Evolutionary conservation across 345 rosid species (phyloP), one percentile per base, ranked within the genome.

Genomic region (Salix koriyanagi): DNA sequence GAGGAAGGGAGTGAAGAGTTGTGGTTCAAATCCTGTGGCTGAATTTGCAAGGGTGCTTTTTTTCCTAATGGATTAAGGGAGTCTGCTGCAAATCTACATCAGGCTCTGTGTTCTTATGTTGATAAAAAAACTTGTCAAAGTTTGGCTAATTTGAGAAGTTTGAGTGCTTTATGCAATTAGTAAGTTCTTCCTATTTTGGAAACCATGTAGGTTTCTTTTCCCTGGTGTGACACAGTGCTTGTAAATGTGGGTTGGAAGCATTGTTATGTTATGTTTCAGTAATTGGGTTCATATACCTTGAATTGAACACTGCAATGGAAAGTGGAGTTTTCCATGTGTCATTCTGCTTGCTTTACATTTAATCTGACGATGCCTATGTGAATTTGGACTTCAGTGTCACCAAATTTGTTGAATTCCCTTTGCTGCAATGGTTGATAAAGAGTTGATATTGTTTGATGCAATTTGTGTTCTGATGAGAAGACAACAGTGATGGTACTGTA

Each of bases 131-230:
- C 37, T 56, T 12, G 26, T 48, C 69, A 70, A 42, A 71, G 28
- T n/a, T 79, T 73, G 76, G 67, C 72, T 80, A 37, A 6, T 62
- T 58, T 66, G 62, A 65, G 81, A 42, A 76, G 37, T 30, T 56
- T 19, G 73, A 58, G 72, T 73, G 58, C 67, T 48, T 25, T 58
- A 48, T 76, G 41, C 50, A 28, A 48, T 67, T 30, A 54, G 30
- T 56, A 46, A 58, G 14, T 69, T 66, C 41, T 36, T 73, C 2
- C 77, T 79, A 65, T 21, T 44, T 79, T 71, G 65, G 52, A 61
- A 73, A 39, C 58, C 58, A 52, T 48, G 61, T 25, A 15, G 72
- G 71, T 56, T 74, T 56, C 71, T 52, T 70, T 65, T 54, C 70
- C 16, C 19, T 73, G 77, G 64, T 56, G 46, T 18, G 50, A 26